Percentiles rank a stretch among this genome's conserved stretches.
These are phyloP conservation scores for Caulochytrium protostelioides DNA, from an alignment of 371 early-diverging fungal genomes.

Conservation along the genomic window DNA sequence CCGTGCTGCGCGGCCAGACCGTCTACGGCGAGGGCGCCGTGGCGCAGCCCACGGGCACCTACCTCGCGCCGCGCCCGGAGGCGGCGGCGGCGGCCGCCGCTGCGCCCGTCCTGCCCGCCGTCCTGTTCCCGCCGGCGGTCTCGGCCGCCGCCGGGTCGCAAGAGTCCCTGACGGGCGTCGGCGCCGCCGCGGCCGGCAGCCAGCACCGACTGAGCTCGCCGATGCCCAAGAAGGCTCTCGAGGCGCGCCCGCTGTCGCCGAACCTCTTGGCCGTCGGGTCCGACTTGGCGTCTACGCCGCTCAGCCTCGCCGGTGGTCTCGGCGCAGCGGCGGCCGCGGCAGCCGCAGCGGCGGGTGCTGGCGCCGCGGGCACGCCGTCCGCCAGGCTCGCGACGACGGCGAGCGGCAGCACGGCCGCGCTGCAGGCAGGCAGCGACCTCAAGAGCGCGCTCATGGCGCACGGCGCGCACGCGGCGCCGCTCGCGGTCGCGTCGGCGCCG, in stretches of 20 bases:
- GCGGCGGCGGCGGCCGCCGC: not conserved
- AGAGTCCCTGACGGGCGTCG: no score
- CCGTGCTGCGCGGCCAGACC: slow-evolving; percentile 58
- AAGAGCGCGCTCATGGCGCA: no score
- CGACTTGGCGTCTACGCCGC: slow-evolving; percentile 9
- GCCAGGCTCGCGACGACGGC: slow-evolving; percentile 9
- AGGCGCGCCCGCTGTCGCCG: not conserved
- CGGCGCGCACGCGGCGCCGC: no score
- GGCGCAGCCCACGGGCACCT: not conserved
- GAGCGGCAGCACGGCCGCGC: slow-evolving; percentile 6
- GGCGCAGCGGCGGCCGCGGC: no score
- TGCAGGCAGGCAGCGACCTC: no score
- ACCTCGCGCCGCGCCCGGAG: not conserved
- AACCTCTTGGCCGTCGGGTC: slow-evolving; percentile 9
- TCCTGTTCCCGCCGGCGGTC: slow-evolving; percentile 2
- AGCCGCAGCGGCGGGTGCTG: slow-evolving; percentile 1
- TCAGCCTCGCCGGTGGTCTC: slow-evolving; percentile 2
- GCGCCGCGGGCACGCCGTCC: slow-evolving; percentile 5
- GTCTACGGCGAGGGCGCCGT: slow-evolving; percentile 56
- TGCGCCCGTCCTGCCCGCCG: not conserved
- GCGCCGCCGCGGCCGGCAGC: not conserved
- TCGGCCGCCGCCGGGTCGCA: slow-evolving; percentile 47
- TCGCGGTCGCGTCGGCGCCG: slow-evolving; percentile 46
- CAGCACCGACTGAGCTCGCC: not conserved
- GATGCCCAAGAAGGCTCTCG: no score